A percentile compares a stretch with the other conserved stretches of the same genome.
Evolutionary conservation across 2,329 filamentous ascomycete species (phyloP).

Genomic region (Aspergillus jensenii): DNA sequence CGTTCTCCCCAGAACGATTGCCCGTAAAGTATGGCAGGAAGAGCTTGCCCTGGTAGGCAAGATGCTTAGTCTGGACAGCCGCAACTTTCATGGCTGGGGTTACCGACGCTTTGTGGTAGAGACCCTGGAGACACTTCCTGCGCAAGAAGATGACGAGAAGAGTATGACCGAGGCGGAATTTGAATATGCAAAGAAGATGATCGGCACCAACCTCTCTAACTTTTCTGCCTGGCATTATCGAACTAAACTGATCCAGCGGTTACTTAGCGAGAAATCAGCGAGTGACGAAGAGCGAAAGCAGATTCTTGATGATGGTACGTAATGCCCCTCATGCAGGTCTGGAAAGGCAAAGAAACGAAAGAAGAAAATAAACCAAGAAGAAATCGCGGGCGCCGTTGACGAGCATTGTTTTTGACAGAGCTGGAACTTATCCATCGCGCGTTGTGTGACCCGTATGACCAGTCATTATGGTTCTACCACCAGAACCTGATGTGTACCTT

Average conservation of each 20-base stretch:
- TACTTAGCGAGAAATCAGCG: conserved; percentile 70
- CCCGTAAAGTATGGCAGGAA: conserved; percentile 73
- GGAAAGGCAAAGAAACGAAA: conserved; percentile 1
- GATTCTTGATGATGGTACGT: conserved; percentile 69
- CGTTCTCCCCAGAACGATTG: conserved; percentile 56
- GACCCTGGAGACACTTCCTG: conserved; percentile 64
- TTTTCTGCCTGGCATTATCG: conserved; percentile 97
- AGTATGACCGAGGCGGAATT: conserved; percentile 81
- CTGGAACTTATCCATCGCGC: conserved; percentile 73
- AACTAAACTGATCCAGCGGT: conserved; percentile 74
- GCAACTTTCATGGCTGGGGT: conserved; percentile 97
- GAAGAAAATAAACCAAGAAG: not conserved
- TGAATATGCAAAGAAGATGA: conserved; percentile 87
- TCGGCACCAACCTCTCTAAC: conserved; percentile 80
- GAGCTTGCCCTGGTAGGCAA: conserved; percentile 81
- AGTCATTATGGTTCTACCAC: conserved; percentile 97
- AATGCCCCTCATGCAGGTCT: not conserved
- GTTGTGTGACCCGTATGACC: conserved; percentile 87
- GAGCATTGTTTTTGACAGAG: conserved; percentile 51
- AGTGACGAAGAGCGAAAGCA: conserved; percentile 61
- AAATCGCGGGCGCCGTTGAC: not conserved
- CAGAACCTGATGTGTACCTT: conserved; percentile 77
- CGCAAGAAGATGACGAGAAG: conserved; percentile 40
- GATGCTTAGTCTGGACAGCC: conserved; percentile 81
- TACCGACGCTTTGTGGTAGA: conserved; percentile 79